phyloP scores from a whole-genome alignment of 1,284 basidiomycete species.

The Apiotrichum sp. region DNA sequence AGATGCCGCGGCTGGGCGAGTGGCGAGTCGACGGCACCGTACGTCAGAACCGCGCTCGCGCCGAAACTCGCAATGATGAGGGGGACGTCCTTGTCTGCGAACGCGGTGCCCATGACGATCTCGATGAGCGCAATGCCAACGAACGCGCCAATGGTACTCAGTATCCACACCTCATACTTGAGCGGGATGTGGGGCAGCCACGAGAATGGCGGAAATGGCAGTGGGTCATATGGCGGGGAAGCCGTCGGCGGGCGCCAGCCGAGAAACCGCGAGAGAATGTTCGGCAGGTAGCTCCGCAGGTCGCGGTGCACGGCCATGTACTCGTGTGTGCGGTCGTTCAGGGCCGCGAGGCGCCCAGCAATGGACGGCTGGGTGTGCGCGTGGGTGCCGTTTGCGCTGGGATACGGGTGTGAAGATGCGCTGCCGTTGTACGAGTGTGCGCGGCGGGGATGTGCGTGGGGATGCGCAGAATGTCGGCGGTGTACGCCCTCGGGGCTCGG shows the following conservation, averaged over 20 bases:
- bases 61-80: slow-evolving; percentile 55
- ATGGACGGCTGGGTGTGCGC: no score
- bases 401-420: no score
- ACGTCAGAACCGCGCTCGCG: slow-evolving; percentile 58
- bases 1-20: slow-evolving; percentile 59
- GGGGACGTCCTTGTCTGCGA: background rate
- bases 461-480: no score
- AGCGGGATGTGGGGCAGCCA: slow-evolving; percentile 41
- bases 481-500: no score
- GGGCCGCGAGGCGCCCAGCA: background rate
- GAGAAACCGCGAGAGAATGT: slow-evolving; percentile 20
- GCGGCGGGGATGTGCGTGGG: no score
- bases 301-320: slow-evolving; percentile 16
- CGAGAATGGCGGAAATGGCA: slow-evolving; percentile 30
- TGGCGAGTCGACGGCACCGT: slow-evolving; percentile 57
- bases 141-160: slow-evolving; percentile 55
- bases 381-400: no score
- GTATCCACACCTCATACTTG: slow-evolving; percentile 51
- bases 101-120: slow-evolving; percentile 51
- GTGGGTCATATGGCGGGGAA: slow-evolving; percentile 22
- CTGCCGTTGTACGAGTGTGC: no score
- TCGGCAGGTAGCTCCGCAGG: slow-evolving; percentile 24
- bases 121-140: slow-evolving; percentile 56
- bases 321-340: background rate
- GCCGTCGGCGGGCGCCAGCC: slow-evolving; percentile 23